These are phyloP conservation scores for Trichoderma asperellum DNA, from an alignment of 2,329 filamentous ascomycete genomes.

Conservation along the genomic window DNA sequence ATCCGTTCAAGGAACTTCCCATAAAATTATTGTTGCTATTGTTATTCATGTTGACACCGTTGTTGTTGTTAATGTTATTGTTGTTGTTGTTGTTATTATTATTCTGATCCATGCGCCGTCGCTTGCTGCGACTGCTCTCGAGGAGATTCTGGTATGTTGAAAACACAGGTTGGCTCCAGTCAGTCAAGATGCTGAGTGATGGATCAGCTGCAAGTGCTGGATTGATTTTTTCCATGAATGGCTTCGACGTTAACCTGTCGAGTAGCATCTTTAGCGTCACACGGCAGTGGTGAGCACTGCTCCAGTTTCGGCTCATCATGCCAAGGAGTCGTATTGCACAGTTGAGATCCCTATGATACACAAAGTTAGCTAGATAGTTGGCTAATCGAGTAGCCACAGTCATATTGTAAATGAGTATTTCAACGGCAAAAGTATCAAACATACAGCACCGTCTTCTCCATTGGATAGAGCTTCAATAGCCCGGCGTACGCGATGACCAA, in stretches of 20 bases:
- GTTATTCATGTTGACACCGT: background rate
- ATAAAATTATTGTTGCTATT: background rate
- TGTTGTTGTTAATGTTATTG: background rate
- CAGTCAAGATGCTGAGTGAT: background rate
- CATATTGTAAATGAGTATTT: background rate
- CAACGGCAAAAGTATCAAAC: background rate
- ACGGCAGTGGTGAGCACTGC: constrained; percentile 21
- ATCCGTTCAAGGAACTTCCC: constrained; percentile 5
- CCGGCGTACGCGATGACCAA: constrained; percentile 17
- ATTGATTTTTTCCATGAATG: constrained; percentile 20
- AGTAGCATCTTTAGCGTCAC: constrained; percentile 24
- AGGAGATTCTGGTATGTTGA: constrained; percentile 24
- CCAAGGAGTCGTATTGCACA: constrained; percentile 21
- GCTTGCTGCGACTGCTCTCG: constrained; percentile 21
- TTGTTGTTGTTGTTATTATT: background rate
- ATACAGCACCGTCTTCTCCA: constrained; percentile 23
- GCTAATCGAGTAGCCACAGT: background rate
- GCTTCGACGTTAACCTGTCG: constrained; percentile 12
- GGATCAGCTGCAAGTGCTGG: constrained; percentile 15
- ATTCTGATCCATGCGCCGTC: background rate
- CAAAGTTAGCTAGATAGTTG: background rate
- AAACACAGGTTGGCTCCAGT: constrained; percentile 24
- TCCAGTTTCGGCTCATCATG: constrained; percentile 27
- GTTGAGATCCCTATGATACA: constrained; percentile 13
- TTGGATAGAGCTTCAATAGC: constrained; percentile 17